These are phyloP conservation scores for Keqinozyma sinolaborantium DNA, from an alignment of 1,139 yeast species.

Conservation along the genomic window DNA sequence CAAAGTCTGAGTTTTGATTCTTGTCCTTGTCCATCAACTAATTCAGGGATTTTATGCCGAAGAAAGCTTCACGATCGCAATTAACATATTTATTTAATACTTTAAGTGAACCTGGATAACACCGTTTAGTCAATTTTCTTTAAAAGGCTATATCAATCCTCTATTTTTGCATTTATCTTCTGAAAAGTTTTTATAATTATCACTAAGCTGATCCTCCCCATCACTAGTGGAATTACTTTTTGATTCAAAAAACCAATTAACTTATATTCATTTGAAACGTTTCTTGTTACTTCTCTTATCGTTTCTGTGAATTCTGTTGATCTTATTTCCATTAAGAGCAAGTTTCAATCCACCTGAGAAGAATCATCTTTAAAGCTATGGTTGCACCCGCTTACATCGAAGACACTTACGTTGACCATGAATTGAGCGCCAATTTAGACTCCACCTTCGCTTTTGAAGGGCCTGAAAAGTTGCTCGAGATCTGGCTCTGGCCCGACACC, in stretches of 20 bases:
- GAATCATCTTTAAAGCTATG: slow-evolving; percentile 22
- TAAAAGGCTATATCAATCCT: slow-evolving; percentile 1
- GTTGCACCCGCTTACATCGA: slow-evolving; percentile 43
- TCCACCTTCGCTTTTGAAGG: slow-evolving; percentile 95
- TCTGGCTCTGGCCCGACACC: slow-evolving; percentile 68
- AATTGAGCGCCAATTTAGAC: slow-evolving; percentile 74
- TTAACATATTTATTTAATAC: slow-evolving; percentile 20
- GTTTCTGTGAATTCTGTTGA: slow-evolving; percentile 24
- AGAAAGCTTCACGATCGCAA: slow-evolving; percentile 42
- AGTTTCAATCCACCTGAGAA: slow-evolving; percentile 39
- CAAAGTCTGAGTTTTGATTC: background rate
- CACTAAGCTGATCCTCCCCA: slow-evolving; percentile 36
- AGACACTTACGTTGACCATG: slow-evolving; percentile 67
- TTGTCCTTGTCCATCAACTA: background rate
- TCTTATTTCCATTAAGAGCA: slow-evolving; percentile 30
- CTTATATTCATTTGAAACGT: slow-evolving; percentile 33
- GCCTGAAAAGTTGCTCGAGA: slow-evolving; percentile 88
- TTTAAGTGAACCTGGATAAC: slow-evolving; percentile 46
- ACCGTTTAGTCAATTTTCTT: slow-evolving; percentile 8
- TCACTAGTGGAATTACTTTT: slow-evolving; percentile 26
- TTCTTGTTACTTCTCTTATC: slow-evolving; percentile 51
- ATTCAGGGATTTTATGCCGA: slow-evolving; percentile 36
- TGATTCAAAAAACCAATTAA: slow-evolving; percentile 13
- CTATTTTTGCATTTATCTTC: background rate
- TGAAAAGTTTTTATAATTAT: slow-evolving; percentile 15